These are phyloP conservation scores for Fusarium pseudoanthophilum DNA, from an alignment of 2,329 filamentous ascomycete species.

Conservation along the genomic window DNA sequence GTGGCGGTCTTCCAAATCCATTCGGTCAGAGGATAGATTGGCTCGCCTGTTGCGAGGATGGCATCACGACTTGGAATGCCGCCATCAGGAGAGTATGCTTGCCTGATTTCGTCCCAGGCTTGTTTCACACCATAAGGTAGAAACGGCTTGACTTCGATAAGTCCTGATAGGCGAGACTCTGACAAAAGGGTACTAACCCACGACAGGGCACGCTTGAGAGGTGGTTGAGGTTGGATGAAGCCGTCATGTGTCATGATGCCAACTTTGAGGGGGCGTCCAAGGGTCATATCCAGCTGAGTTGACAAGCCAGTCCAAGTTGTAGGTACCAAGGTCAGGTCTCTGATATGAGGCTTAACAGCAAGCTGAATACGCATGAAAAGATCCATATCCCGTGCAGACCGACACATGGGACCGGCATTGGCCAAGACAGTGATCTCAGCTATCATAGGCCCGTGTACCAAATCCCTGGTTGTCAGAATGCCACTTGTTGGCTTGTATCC, in stretches of 20 bases:
- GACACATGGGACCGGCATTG: not conserved
- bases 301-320: not conserved
- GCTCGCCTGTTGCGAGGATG: not conserved
- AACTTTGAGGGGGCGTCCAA: not conserved
- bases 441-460: not conserved
- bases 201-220: not conserved
- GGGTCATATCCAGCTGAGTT: not conserved
- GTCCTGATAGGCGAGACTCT: not conserved
- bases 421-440: not conserved
- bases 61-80: not conserved
- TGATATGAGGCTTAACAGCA: not conserved
- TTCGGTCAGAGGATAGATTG: not conserved
- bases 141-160: not conserved
- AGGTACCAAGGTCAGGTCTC: not conserved
- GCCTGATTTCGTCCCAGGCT: not conserved
- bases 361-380: not conserved
- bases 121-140: not conserved
- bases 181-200: not conserved
- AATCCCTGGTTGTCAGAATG: not conserved
- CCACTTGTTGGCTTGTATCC: not conserved
- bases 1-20: not conserved
- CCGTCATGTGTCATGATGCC: not conserved
- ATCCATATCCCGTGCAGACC: not conserved
- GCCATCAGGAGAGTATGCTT: not conserved
- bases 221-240: not conserved